A percentile compares a stretch with the other conserved stretches of the same genome.
These are phyloP conservation scores for Tagetes erecta DNA, from an alignment of 129 eudicot species.

Conservation along the genomic window DNA sequence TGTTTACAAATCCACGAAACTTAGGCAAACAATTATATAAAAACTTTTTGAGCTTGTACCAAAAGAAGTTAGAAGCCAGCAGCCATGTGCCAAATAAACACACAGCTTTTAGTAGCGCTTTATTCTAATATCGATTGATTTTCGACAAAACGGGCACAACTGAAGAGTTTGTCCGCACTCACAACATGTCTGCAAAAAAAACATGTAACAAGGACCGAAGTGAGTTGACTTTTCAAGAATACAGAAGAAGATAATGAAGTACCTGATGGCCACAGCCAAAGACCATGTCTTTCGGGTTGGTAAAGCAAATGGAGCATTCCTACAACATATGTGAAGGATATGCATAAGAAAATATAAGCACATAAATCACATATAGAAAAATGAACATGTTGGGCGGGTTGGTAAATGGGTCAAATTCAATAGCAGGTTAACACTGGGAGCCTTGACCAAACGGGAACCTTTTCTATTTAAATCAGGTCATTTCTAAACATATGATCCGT, in stretches of 20 bases:
- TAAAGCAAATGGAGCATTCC: constrained; percentile 94
- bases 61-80: no score
- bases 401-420: not conserved
- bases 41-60: not conserved
- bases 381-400: no score
- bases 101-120: constrained; percentile 37
- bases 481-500: not conserved
- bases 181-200: constrained; percentile 70
- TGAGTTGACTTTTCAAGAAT: not conserved
- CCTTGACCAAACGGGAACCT: not conserved
- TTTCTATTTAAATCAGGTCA: not conserved
- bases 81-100: no score
- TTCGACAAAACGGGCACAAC: constrained; percentile 82
- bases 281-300: constrained; percentile 89
- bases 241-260: not conserved
- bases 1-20: constrained; percentile 38
- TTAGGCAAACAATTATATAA: not conserved
- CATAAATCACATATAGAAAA: no score
- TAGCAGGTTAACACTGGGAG: not conserved
- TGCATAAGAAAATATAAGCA: not conserved
- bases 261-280: constrained; percentile 99
- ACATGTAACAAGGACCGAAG: not conserved
- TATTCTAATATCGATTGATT: constrained; percentile 68
- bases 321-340: constrained; percentile 28
- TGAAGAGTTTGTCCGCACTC: constrained; percentile 81